These are phyloP conservation scores for Boletus pseudopeckii DNA, from an alignment of 768 basidiomycete genomes.

Conservation along the genomic window DNA sequence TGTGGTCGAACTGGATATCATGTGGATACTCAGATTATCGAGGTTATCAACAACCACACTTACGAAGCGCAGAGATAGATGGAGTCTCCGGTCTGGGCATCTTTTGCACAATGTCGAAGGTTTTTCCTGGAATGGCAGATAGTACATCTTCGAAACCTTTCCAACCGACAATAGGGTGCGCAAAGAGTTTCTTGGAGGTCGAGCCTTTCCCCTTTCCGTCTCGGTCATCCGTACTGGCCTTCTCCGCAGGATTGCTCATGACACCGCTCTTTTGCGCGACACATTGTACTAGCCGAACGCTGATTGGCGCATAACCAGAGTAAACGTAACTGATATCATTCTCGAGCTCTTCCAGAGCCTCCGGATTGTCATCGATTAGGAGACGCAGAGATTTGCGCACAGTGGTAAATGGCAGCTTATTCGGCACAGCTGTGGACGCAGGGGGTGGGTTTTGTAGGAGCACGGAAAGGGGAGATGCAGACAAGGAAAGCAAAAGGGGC, in stretches of 20 bases:
- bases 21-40: not conserved
- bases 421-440: slow-evolving; percentile 39
- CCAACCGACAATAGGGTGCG: slow-evolving; percentile 94
- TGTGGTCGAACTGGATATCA: slow-evolving; percentile 40
- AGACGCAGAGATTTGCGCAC: slow-evolving; percentile 84
- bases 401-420: slow-evolving; percentile 67
- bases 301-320: slow-evolving; percentile 95
- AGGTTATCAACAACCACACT: slow-evolving; percentile 19
- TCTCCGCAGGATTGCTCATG: slow-evolving; percentile 71
- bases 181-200: slow-evolving; percentile 58
- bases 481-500: slow-evolving; percentile 63
- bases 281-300: slow-evolving; percentile 88
- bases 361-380: slow-evolving; percentile 84
- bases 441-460: slow-evolving; percentile 69
- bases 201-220: slow-evolving; percentile 38
- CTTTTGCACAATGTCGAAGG: slow-evolving; percentile 71
- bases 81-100: slow-evolving; percentile 27
- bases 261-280: slow-evolving; percentile 89
- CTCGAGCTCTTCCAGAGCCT: slow-evolving; percentile 76
- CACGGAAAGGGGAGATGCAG: slow-evolving; percentile 63
- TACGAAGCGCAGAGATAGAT: slow-evolving; percentile 33
- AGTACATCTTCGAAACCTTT: slow-evolving; percentile 95
- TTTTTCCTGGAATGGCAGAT: slow-evolving; percentile 77
- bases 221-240: slow-evolving; percentile 39
- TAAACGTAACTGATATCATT: slow-evolving; percentile 96